Evolutionary conservation across 495 filamentous ascomycete species (phyloP).

Genomic region (Aspergillus campestris): DNA sequence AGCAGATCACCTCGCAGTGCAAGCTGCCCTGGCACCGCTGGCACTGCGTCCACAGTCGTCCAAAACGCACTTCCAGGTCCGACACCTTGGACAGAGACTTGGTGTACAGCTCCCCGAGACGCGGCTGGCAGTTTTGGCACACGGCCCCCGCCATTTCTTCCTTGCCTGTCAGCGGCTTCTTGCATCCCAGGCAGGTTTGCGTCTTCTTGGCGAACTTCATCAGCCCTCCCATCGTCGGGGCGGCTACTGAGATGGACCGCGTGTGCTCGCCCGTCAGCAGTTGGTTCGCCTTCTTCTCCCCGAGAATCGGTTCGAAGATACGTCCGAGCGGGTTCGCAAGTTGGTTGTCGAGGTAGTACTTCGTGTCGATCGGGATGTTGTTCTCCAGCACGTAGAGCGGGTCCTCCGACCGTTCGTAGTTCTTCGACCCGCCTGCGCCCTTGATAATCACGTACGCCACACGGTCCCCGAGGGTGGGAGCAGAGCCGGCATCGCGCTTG

Average conservation of each 20-base stretch:
- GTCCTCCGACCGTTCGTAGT: conserved; percentile 94
- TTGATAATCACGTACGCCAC: conserved; percentile 98
- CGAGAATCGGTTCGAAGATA: conserved; percentile 96
- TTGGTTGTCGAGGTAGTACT: conserved; percentile 98
- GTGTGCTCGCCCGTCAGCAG: conserved; percentile 88
- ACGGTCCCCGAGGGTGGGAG: conserved; percentile 88
- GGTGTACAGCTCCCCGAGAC: conserved; percentile 88
- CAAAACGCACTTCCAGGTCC: conserved; percentile 88
- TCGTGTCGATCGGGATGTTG: conserved; percentile 96
- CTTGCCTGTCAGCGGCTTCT: conserved; percentile 78
- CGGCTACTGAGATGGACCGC: conserved; percentile 80
- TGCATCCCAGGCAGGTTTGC: conserved; percentile 97
- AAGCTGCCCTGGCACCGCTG: conserved; percentile 96
- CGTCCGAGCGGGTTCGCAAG: conserved; percentile 86
- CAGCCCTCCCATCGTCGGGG: conserved; percentile 79
- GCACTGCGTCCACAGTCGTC: conserved; percentile 94
- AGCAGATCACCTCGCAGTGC: conserved; percentile 97
- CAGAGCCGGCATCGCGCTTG: conserved; percentile 91
- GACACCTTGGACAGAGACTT: conserved; percentile 79
- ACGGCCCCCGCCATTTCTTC: conserved; percentile 80
- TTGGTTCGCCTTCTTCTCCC: conserved; percentile 77
- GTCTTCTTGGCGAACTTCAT: conserved; percentile 99
- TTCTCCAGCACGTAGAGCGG: conserved; percentile 95
- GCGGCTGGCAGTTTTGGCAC: conserved; percentile 72
- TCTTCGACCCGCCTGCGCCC: conserved; percentile 76